These are phyloP conservation scores for Annona cherimola DNA, from an alignment of 164 flowering plant species.

Conservation along the genomic window DNA sequence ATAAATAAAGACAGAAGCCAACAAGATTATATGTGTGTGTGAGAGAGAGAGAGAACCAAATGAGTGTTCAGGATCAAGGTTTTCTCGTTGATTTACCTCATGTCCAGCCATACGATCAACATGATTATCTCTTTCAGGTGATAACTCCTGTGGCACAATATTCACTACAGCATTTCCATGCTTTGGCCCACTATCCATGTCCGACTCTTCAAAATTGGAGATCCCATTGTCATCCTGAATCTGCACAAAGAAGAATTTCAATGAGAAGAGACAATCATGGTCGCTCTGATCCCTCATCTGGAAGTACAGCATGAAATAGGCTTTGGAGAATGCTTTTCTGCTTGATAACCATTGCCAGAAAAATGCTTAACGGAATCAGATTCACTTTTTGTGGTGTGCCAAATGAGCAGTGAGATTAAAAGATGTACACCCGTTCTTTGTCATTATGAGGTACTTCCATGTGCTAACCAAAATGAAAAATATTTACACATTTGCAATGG, in stretches of 20 bases:
- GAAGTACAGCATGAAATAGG: background rate
- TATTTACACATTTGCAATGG: background rate
- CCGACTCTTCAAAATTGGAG: slow-evolving; percentile 42
- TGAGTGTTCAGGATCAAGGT: background rate
- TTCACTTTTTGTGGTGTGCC: background rate
- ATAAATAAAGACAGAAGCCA: background rate
- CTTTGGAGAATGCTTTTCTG: background rate
- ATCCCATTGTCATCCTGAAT: slow-evolving; percentile 61
- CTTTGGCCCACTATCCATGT: slow-evolving; percentile 26
- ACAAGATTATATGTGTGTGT: background rate
- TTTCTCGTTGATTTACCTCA: slow-evolving; percentile 5
- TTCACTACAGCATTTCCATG: slow-evolving; percentile 25
- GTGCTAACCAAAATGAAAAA: background rate
- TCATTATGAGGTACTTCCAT: background rate
- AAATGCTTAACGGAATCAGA: background rate
- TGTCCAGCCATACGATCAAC: slow-evolving; percentile 27
- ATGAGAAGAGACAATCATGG: background rate
- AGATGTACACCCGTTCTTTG: background rate
- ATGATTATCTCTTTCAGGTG: slow-evolving; percentile 32
- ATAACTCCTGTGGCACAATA: slow-evolving; percentile 21
- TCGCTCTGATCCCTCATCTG: background rate
- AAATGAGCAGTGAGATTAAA: background rate
- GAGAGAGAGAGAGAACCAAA: background rate
- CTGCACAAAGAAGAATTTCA: slow-evolving; percentile 32
- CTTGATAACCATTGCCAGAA: background rate